Evolutionary conservation across 1,139 yeast genomes (phyloP), one percentile per base, ranked within the genome.

Genomic region (Entelexis paramagnoliae): DNA sequence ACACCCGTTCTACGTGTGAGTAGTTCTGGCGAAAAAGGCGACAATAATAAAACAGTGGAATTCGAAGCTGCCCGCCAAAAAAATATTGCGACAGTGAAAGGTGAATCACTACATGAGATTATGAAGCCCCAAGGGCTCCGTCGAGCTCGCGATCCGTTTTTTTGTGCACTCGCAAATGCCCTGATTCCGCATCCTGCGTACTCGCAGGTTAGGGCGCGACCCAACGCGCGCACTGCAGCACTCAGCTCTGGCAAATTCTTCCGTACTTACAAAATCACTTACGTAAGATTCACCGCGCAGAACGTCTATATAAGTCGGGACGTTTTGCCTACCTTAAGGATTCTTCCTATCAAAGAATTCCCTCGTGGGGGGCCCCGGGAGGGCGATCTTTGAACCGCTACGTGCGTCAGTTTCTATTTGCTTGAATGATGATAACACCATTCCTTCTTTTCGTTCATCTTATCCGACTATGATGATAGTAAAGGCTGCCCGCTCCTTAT

Each of bases 381-480:
- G 36, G 42, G 38, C n/a, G 40, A 44, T 44, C 47, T 44, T 44
- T 34, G 40, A 22, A 8, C 9, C 44, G 16, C 24, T 13, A 14
- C 8, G 32, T 9, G 34, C 42, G 48, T 14, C 34, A 34, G 33
- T 10, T 45, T 29, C 29, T 38, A 19, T 13, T 29, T 38, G 40
- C 53, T 52, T 52, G 60, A 36, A 55, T 59, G 62, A 59, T 61
- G 65, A 66, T 66, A 63, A 58, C 56, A 62, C 81, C 79, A 80
- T 84, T 80, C 81, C 85, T 83, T 54, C 51, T 79, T 76, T 56
- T 53, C 30, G 39, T 80, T 75, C 52, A 52, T 86, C 76, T 58
- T 83, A 78, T 69, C 77, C 87, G 89, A 81, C 86, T 78, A 77
- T 81, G 89, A 80, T 81, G 87, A 81, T 82, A 80, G 80, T 81